A percentile compares a stretch with the other conserved stretches of the same genome.
Conservation (phyloP, 345 rosid genomes). For the Bruguiera sexangula region DNA sequence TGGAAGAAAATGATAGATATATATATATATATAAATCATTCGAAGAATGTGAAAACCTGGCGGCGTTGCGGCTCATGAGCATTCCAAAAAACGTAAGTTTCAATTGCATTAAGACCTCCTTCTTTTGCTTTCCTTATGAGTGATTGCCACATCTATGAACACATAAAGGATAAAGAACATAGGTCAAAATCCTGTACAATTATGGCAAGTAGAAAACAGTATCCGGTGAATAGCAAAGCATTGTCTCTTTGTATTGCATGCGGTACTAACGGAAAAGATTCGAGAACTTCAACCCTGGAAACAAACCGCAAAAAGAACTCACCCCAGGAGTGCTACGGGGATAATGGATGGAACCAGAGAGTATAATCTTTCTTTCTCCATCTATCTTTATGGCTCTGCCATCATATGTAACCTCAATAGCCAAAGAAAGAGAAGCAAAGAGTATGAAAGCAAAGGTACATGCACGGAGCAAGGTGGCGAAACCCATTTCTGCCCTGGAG, state of each 20-base stretch:
- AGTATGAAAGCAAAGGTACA: background rate
- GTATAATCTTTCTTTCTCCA: background rate
- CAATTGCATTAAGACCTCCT: constrained; percentile 26
- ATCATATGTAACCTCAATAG: background rate
- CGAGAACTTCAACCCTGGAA: too few relatives aligned
- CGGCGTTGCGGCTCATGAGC: constrained; percentile 20
- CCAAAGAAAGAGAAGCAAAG: background rate
- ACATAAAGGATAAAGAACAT: background rate
- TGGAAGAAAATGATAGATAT: background rate
- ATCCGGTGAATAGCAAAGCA: too few relatives aligned
- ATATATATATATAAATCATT: background rate
- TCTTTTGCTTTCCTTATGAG: constrained; percentile 19
- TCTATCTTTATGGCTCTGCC: background rate
- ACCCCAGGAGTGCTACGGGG: constrained; percentile 22
- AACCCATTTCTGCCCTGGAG: too few relatives aligned
- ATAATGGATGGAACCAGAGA: constrained; percentile 18
- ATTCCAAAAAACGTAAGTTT: constrained; percentile 28
- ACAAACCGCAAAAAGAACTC: background rate
- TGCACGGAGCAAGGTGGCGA: background rate
- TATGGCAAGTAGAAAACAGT: too few relatives aligned
- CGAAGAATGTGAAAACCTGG: background rate
- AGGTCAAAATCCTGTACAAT: background rate
- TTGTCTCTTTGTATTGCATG: too few relatives aligned
- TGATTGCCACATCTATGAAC: constrained; percentile 21
- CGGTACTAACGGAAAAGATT: too few relatives aligned